These are phyloP conservation scores for Diaporthe vexans DNA, from an alignment of 2,329 filamentous ascomycete species.

Conservation along the genomic window DNA sequence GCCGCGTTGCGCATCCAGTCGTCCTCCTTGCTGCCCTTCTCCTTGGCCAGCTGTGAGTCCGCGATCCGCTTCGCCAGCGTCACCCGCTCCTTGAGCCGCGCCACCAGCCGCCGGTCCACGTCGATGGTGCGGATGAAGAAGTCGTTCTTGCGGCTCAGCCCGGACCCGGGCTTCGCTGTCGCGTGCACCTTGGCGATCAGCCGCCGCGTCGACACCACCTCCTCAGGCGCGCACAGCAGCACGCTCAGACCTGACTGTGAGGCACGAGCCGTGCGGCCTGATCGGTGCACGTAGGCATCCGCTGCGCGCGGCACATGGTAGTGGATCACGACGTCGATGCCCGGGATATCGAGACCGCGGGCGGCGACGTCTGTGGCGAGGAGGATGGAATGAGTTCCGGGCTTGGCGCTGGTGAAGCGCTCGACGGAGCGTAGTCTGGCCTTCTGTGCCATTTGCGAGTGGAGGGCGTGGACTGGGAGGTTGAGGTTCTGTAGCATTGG, in stretches of 20 bases:
- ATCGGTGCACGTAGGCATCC: conserved; percentile 95
- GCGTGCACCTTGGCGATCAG: conserved; percentile 91
- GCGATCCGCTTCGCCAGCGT: conserved; percentile 88
- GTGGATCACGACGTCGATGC: conserved; percentile 90
- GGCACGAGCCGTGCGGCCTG: conserved; percentile 92
- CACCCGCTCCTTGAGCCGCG: conserved; percentile 82
- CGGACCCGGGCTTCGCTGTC: conserved; percentile 56
- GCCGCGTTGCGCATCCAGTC: conserved; percentile 87
- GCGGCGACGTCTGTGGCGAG: conserved; percentile 95
- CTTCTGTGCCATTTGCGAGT: conserved; percentile 97
- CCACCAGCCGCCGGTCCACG: conserved; percentile 83
- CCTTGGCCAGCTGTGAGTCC: conserved; percentile 86
- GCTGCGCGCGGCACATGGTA: conserved; percentile 95
- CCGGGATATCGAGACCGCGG: conserved; percentile 91
- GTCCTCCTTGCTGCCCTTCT: conserved; percentile 86
- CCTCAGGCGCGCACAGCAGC: conserved; percentile 90
- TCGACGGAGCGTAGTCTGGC: conserved; percentile 94
- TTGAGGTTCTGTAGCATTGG: conserved; percentile 88
- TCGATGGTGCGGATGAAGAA: conserved; percentile 86
- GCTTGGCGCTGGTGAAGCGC: conserved; percentile 79
- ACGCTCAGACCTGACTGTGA: conserved; percentile 84
- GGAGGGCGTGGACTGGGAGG: conserved; percentile 81
- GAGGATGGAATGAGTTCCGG: conserved; percentile 73
- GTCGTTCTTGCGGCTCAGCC: conserved; percentile 61
- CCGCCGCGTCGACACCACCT: conserved; percentile 86